Conservation (phyloP, 169 alveolate species). For the Plasmodium gallinaceum region DNA sequence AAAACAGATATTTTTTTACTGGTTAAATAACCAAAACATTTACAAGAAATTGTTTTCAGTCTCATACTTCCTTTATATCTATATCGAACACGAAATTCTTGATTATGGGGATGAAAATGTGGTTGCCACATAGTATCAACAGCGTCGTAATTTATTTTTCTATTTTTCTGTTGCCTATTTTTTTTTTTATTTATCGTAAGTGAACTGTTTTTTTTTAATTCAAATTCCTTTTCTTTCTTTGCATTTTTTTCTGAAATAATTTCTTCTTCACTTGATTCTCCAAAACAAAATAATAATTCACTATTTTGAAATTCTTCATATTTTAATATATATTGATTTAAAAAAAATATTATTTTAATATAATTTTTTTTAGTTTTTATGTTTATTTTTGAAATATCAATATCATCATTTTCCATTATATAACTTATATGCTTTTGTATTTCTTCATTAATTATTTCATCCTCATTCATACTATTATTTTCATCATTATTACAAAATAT, state of each 20-base stretch:
- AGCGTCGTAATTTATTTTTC: conserved; percentile 76
- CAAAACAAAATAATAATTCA: conserved; percentile 58
- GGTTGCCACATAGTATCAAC: conserved; percentile 85
- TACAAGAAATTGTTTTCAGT: conserved; percentile 81
- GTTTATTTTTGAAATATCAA: conserved; percentile 35
- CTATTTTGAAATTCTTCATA: conserved; percentile 42
- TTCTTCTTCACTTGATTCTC: conserved; percentile 74
- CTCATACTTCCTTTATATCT: conserved; percentile 85
- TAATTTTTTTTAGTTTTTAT: conserved; percentile 15
- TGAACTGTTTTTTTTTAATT: background rate
- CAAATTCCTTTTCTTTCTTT: background rate
- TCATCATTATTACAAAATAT: too few relatives aligned
- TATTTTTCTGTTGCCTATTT: conserved; percentile 33
- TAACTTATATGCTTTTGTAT: conserved; percentile 27
- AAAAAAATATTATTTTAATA: conserved; percentile 26
- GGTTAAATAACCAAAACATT: conserved; percentile 77
- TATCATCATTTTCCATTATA: conserved; percentile 52
- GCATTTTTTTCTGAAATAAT: conserved; percentile 16
- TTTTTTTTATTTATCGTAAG: conserved; percentile 11
- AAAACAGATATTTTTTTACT: conserved; percentile 79
- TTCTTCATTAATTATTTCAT: background rate
- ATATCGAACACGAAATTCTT: conserved; percentile 84
- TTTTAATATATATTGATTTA: conserved; percentile 34
- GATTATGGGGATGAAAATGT: conserved; percentile 85
- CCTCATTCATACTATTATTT: background rate